Conservation (phyloP, 495 filamentous ascomycete genomes). For the Hyphodiscus hymeniophilus region DNA sequence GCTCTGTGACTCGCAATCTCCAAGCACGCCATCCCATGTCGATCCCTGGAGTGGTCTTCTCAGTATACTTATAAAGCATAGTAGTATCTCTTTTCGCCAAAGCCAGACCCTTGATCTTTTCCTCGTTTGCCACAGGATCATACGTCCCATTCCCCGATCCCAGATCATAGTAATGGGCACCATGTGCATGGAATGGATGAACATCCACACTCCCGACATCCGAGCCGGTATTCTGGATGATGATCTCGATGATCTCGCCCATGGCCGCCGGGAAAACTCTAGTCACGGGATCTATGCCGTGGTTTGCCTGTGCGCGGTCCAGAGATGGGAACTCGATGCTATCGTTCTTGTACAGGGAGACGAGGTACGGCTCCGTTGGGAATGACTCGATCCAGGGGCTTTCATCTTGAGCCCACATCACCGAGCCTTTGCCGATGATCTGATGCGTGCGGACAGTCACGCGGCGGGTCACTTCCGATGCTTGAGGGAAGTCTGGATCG, state of each 20-base stretch:
- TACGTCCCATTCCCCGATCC: conserved; percentile 48
- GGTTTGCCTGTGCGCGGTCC: conserved; percentile 32
- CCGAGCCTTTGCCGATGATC: conserved; percentile 27
- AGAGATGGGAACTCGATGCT: conserved; percentile 32
- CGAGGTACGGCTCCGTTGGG: conserved; percentile 39
- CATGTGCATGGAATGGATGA: conserved; percentile 54
- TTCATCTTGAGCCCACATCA: conserved; percentile 32
- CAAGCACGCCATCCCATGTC: conserved; percentile 51
- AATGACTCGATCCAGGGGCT: conserved; percentile 39
- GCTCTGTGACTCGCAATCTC: conserved; percentile 38
- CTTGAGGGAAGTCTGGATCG: conserved; percentile 35
- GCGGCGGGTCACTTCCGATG: conserved; percentile 44
- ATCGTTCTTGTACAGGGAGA: conserved; percentile 42
- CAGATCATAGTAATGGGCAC: conserved; percentile 48
- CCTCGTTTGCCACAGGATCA: conserved; percentile 42
- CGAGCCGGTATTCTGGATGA: conserved; percentile 40
- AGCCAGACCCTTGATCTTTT: conserved; percentile 29
- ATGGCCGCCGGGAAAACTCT: conserved; percentile 43
- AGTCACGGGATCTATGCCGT: conserved; percentile 44
- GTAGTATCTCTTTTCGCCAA: conserved; percentile 44
- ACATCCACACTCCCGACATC: conserved; percentile 37
- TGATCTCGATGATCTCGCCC: conserved; percentile 52
- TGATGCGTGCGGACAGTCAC: conserved; percentile 36
- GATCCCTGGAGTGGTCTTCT: conserved; percentile 26
- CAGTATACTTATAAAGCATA: conserved; percentile 40